These are phyloP conservation scores for Physcomitrellopsis africana DNA, from an alignment of 225 moss, liverwort and hornwort genomes.

Conservation along the genomic window DNA sequence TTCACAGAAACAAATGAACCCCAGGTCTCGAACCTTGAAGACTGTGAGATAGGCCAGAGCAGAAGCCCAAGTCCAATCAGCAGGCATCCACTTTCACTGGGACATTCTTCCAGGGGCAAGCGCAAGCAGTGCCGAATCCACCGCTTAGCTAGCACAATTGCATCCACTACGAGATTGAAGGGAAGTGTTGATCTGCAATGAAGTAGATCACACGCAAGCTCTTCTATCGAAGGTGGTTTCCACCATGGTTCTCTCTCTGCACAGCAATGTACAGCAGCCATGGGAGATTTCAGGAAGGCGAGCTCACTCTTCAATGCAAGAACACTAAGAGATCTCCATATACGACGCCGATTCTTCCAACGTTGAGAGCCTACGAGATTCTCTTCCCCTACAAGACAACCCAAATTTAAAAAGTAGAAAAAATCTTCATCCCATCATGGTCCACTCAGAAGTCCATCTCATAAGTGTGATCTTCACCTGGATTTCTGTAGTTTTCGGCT, in stretches of 20 bases:
- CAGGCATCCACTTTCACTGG: neutral
- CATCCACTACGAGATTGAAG: neutral
- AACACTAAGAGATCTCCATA: too few species aligned
- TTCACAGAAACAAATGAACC: conserved; percentile 16
- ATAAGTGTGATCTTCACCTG: too few species aligned
- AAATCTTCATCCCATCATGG: too few species aligned
- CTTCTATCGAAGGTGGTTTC: too few species aligned
- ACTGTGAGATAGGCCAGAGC: neutral
- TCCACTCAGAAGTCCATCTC: too few species aligned
- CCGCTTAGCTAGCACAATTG: neutral
- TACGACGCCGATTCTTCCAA: too few species aligned
- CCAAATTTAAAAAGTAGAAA: too few species aligned
- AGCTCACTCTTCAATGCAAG: neutral
- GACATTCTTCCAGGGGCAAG: neutral
- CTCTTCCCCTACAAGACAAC: too few species aligned
- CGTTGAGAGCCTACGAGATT: too few species aligned
- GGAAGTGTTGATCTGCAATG: neutral
- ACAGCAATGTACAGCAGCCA: conserved; percentile 1
- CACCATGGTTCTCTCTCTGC: neutral
- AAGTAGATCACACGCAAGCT: too few species aligned
- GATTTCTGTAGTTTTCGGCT: too few species aligned
- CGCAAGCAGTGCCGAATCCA: neutral
- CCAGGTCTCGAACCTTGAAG: neutral
- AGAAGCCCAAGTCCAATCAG: neutral
- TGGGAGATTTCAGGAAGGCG: neutral